Base-by-base conservation (phyloP, 2,329 filamentous ascomycete genomes). In the Fusarium drepaniforme region DNA sequence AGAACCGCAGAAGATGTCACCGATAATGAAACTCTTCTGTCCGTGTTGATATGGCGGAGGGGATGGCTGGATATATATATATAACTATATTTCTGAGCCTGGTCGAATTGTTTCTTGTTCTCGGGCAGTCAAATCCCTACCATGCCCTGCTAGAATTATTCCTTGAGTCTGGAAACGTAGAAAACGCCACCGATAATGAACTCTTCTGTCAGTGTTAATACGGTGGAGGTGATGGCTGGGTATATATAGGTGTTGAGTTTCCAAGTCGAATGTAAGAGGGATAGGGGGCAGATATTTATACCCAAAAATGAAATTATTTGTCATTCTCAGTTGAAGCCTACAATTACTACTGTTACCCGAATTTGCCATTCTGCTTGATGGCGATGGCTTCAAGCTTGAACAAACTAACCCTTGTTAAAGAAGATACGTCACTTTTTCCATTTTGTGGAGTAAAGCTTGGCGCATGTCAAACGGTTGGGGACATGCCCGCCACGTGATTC, bases 391-490 rank as follows among this genome's bases (percentile, higher is more conserved):
- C 37, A 61, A 23, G 8, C 60, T 16, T 33, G 44, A 49, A 40
- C 44, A 51, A 63, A 8, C 60, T 13, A 49, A 16, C 44, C 21
- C 42, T 49, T 49, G 21, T n/a, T n/a, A 56, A 28, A 28, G 21
- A 25, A 25, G 33, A 35, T 64, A 64, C 62, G 62, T 56, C 53
- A 51, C 62, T 64, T 28, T 33, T 13, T 3, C 33, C 44, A 46
- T n/a, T 44, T 37, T 64, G 49, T 64, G 62, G 49, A 21, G 56
- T n/a, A 30, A 64, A 64, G 37, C 62, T 64, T 64, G 62, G 62
- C 62, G 33, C 28, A 18, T 66, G 57, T 59, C 61, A 72, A 74
- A 74, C 66, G 69, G 72, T 74, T 74, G 72, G 72, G 71, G 66
- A 53, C 37, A 53, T 44, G 49, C 60, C 49, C 57, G 68, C 72